Base-by-base conservation (phyloP, 306 rosid genomes). In the Chamaecrista fasciculata region DNA sequence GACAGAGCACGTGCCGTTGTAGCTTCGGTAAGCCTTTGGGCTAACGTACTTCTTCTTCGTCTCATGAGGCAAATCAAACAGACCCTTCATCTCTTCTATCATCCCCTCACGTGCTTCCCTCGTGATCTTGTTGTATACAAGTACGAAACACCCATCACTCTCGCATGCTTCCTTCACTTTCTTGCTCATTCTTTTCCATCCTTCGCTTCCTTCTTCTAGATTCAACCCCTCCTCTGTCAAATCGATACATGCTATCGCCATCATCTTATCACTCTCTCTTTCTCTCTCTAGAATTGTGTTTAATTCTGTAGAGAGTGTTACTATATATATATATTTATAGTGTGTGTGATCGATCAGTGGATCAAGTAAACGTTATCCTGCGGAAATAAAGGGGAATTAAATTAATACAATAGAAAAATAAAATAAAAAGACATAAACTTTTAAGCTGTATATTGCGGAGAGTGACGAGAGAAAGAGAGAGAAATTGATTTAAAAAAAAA, bases 51-150 rank as follows among this genome's bases (percentile, higher is more conserved):
- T 80, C 40, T n/a, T 28, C 78, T 82, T 84, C 19, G 81, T 79
- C 58, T 84, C 84, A 50, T 78, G 76, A 0, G 94, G 90, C 0
- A 87, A 56, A 64, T 79, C 86, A 62, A 87, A 87, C 64, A 87
- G 34, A 8, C 43, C 12, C 75, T 71, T 81, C 73, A 79, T 46
- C 49, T 11, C 68, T 10, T 2, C 7, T 52, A 85, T 64, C 77
- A 79, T 71, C 5, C 57, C 44, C 26, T 78, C 82, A 29, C 55
- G 73, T 39, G 49, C n/a, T 11, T 11, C 28, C 12, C 15, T 58
- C 0, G 64, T 61, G 24, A 56, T 62, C 9, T 23, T 67, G 76
- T 67, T 75, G 14, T 53, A 49, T 67, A 3, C 11, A 0, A 82
- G 12, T 21, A 70, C 5, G 14, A 78, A 82, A 3, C 70, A 82